Conservation (phyloP, 1,284 basidiomycete species). For the Pholiota adiposa region DNA sequence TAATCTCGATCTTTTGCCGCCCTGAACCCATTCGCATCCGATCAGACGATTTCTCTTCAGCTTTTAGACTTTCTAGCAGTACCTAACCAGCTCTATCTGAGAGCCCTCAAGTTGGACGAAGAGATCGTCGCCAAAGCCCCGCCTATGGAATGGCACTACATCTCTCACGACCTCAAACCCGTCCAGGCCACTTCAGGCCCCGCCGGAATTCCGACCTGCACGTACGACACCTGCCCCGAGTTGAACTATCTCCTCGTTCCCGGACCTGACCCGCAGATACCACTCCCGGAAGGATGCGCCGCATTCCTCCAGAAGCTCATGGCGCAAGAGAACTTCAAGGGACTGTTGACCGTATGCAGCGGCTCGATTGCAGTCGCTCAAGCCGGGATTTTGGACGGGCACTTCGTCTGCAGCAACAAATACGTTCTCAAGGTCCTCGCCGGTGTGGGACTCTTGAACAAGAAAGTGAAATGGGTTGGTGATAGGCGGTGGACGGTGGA, state of each 20-base stretch:
- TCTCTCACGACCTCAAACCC: conserved; percentile 22
- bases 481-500: conserved; percentile 29
- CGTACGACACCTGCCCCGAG: conserved; percentile 22
- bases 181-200: conserved; percentile 24
- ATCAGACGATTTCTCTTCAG: no score
- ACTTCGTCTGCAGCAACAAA: conserved; percentile 23
- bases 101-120: background rate
- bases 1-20: no score
- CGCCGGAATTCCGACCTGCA: conserved; percentile 20
- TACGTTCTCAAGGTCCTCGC: conserved; percentile 12
- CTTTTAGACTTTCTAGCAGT: no score
- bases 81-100: conserved; percentile 10
- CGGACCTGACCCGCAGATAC: conserved; percentile 21
- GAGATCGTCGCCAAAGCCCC: conserved; percentile 23
- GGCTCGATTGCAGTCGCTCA: conserved; percentile 17
- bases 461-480: conserved; percentile 26
- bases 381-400: conserved; percentile 20
- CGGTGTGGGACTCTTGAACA: conserved; percentile 8
- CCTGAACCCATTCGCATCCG: no score
- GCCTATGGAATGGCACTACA: conserved; percentile 26
- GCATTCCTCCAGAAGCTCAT: conserved; percentile 21
- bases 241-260: conserved; percentile 29
- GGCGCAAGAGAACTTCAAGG: conserved; percentile 20
- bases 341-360: conserved; percentile 21
- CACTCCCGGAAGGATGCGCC: conserved; percentile 17